Percentiles rank a stretch among this genome's conserved stretches.
These are phyloP conservation scores for Tripterygium wilfordii DNA, from an alignment of 177 flowering plant species.

Conservation along the genomic window DNA sequence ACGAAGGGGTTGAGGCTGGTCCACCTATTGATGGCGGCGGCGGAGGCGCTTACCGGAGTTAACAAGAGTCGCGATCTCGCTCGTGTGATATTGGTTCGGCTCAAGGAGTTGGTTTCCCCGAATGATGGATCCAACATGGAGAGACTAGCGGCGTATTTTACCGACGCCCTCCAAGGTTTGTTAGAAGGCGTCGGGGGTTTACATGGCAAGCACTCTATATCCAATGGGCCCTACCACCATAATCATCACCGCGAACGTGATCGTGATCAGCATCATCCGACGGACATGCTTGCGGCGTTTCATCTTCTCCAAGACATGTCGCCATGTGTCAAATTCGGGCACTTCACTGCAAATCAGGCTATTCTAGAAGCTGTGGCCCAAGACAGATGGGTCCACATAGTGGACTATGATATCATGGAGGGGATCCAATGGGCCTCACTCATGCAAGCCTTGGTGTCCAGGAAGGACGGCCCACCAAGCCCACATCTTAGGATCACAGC, in stretches of 20 bases:
- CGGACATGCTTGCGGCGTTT: slow-evolving; percentile 62
- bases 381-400: slow-evolving; percentile 57
- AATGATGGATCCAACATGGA: slow-evolving; percentile 69
- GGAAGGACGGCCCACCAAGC: slow-evolving; percentile 46
- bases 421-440: slow-evolving; percentile 87
- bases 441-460: slow-evolving; percentile 66
- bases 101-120: slow-evolving; percentile 80
- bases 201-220: slow-evolving; percentile 14
- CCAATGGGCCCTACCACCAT: slow-evolving; percentile 13
- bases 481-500: slow-evolving; percentile 78
- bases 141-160: slow-evolving; percentile 68
- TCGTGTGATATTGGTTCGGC: slow-evolving; percentile 91
- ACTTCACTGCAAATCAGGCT: slow-evolving; percentile 86
- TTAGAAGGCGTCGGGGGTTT: too few relatives aligned
- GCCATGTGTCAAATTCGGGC: slow-evolving; percentile 80
- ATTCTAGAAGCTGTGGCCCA: slow-evolving; percentile 61
- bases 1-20: slow-evolving; percentile 63
- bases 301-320: slow-evolving; percentile 79
- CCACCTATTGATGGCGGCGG: slow-evolving; percentile 75
- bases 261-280: too few relatives aligned
- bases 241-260: too few relatives aligned
- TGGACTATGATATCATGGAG: slow-evolving; percentile 84
- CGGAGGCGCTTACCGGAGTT: slow-evolving; percentile 63
- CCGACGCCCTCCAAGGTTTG: slow-evolving; percentile 54
- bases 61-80: slow-evolving; percentile 60